Percentiles rank a stretch among this genome's conserved stretches.
Conservation (phyloP, 1,284 basidiomycete genomes). For the Boletus albobrunnescens region DNA sequence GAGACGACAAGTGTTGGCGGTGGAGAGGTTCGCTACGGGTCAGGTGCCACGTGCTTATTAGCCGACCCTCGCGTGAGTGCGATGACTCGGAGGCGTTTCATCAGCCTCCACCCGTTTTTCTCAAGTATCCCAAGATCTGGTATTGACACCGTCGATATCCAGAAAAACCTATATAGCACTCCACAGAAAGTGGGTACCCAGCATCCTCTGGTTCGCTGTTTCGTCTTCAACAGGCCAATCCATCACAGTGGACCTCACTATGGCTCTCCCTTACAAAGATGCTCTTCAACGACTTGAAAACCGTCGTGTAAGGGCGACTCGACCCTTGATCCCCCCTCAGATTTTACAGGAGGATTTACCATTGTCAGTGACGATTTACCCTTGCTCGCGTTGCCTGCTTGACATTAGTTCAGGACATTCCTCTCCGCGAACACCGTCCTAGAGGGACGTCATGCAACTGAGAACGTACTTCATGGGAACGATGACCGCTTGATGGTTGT, state of each 20-base stretch:
- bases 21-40: background rate
- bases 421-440: constrained; percentile 78
- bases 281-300: constrained; percentile 83
- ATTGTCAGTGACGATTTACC: constrained; percentile 46
- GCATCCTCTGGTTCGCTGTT: background rate
- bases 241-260: constrained; percentile 40
- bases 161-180: constrained; percentile 15
- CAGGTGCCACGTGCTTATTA: constrained; percentile 25
- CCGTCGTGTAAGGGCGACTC: constrained; percentile 76
- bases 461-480: constrained; percentile 70
- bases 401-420: constrained; percentile 47
- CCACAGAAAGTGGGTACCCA: constrained; percentile 19
- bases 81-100: background rate
- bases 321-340: constrained; percentile 88
- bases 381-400: background rate
- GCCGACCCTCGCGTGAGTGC: constrained; percentile 7
- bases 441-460: constrained; percentile 76
- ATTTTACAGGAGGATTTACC: constrained; percentile 88
- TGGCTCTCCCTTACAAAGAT: constrained; percentile 68
- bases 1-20: background rate
- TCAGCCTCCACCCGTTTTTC: background rate
- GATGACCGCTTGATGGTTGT: constrained; percentile 90
- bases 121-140: constrained; percentile 4
- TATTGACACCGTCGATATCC: constrained; percentile 10
- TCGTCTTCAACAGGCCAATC: constrained; percentile 22